phyloP scores from a whole-genome alignment of 2,329 filamentous ascomycete species.

The Diaporthe amygdali region DNA sequence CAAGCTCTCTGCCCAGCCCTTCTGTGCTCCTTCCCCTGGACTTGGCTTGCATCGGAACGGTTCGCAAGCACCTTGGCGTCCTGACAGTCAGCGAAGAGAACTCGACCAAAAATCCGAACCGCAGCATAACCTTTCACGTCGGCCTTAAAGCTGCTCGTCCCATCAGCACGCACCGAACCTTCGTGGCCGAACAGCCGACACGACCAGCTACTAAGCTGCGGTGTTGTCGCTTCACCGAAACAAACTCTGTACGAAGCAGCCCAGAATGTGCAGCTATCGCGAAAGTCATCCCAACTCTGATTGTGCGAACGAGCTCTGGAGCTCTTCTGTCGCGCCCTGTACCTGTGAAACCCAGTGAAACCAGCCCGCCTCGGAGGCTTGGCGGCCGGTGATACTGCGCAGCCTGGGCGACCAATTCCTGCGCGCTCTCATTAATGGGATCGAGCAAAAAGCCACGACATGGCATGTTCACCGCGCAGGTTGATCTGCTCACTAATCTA shows the following conservation, averaged over 20 bases:
- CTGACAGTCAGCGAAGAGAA: not conserved
- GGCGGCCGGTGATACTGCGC: conserved; percentile 4
- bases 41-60: not conserved
- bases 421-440: not conserved
- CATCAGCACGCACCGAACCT: not conserved
- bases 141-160: too few species aligned
- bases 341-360: conserved; percentile 19
- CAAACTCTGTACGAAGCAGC: not conserved
- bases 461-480: not conserved
- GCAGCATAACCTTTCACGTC: not conserved
- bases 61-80: not conserved
- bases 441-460: not conserved
- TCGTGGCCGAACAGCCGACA: not conserved
- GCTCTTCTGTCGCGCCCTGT: conserved; percentile 4
- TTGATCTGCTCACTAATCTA: not conserved
- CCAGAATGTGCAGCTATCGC: conserved; percentile 2
- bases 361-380: not conserved
- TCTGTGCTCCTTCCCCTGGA: not conserved
- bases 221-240: not conserved
- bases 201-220: not conserved
- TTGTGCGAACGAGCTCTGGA: conserved; percentile 2
- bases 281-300: conserved; percentile 1
- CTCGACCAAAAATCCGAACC: not conserved
- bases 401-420: not conserved
- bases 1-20: conserved; percentile 7